These are phyloP conservation scores for Tetraselmis chui DNA, from an alignment of 139 green algal genomes.

Conservation along the genomic window DNA sequence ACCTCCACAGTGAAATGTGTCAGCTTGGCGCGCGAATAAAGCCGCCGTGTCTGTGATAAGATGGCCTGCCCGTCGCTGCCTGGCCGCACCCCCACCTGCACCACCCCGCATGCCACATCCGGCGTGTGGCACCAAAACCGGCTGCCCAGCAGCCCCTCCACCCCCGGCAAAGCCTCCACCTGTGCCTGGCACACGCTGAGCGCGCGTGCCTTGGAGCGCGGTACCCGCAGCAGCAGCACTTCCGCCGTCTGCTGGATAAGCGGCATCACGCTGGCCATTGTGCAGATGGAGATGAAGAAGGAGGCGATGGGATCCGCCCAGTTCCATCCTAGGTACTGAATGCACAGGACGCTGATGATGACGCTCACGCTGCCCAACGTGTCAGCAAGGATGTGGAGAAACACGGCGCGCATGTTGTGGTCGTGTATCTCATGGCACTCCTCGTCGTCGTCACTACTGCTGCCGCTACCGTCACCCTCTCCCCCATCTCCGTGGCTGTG, in stretches of 20 bases:
- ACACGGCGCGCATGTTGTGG: constrained; percentile 40
- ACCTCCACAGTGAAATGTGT: not conserved
- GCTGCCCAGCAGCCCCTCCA: not conserved
- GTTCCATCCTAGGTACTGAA: constrained; percentile 34
- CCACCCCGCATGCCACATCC: not conserved
- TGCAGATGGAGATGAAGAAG: not conserved
- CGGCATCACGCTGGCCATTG: not conserved
- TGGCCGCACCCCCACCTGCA: not conserved
- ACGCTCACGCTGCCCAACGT: constrained; percentile 36
- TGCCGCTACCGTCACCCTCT: no score
- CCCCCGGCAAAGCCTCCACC: not conserved
- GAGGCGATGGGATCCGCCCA: constrained; percentile 25
- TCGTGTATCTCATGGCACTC: constrained; percentile 18
- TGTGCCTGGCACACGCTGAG: not conserved
- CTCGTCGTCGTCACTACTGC: not conserved
- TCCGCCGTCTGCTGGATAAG: constrained; percentile 3
- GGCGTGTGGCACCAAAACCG: not conserved
- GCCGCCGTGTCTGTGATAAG: not conserved
- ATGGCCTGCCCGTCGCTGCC: not conserved
- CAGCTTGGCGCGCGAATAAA: not conserved
- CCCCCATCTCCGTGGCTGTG: not conserved
- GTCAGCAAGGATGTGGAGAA: constrained; percentile 37
- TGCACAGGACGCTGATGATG: constrained; percentile 31
- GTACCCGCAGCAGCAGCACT: not conserved
- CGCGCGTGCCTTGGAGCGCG: not conserved